Percentiles rank a stretch among this genome's conserved stretches.
phyloP scores from a whole-genome alignment of 495 filamentous ascomycete genomes.

The Podospora sp. region DNA sequence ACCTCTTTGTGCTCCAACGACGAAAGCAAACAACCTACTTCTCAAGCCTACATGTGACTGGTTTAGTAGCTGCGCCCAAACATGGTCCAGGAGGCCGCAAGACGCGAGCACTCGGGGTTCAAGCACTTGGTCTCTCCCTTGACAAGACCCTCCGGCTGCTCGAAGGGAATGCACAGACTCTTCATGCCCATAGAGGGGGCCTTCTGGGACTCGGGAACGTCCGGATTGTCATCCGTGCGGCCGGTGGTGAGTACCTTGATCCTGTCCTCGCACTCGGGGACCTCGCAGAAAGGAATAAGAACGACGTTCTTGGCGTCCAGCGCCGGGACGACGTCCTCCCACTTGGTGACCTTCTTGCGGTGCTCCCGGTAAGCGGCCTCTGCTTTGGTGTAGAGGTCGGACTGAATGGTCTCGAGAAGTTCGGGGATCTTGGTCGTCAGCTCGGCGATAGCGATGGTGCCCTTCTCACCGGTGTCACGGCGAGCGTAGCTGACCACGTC shows the following conservation, averaged over 20 bases:
- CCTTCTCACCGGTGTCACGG: conserved; percentile 83
- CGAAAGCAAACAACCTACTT: not conserved
- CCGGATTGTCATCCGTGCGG: conserved; percentile 65
- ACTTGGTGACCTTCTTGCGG: conserved; percentile 77
- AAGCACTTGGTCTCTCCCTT: conserved; percentile 84
- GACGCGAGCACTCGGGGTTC: conserved; percentile 75
- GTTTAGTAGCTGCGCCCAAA: conserved; percentile 71
- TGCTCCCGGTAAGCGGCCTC: conserved; percentile 74
- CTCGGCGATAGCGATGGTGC: conserved; percentile 70
- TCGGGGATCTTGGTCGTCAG: conserved; percentile 70
- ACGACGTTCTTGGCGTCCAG: conserved; percentile 90
- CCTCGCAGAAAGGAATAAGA: conserved; percentile 81
- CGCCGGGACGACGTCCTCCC: conserved; percentile 85
- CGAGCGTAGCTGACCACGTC: conserved; percentile 81
- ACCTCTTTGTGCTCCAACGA: conserved; percentile 7
- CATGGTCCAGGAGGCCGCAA: conserved; percentile 82
- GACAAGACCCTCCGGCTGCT: conserved; percentile 81
- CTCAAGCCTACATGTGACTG: not conserved
- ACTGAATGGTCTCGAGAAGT: conserved; percentile 86
- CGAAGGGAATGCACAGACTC: conserved; percentile 94
- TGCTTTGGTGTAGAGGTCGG: conserved; percentile 81
- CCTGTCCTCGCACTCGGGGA: conserved; percentile 83
- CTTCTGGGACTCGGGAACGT: conserved; percentile 71
- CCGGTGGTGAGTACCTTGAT: conserved; percentile 88
- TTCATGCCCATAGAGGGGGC: conserved; percentile 97